Percentiles rank a stretch among this genome's conserved stretches.
phyloP scores from a whole-genome alignment of 768 basidiomycete genomes.

The Butyriboletus loyo region DNA sequence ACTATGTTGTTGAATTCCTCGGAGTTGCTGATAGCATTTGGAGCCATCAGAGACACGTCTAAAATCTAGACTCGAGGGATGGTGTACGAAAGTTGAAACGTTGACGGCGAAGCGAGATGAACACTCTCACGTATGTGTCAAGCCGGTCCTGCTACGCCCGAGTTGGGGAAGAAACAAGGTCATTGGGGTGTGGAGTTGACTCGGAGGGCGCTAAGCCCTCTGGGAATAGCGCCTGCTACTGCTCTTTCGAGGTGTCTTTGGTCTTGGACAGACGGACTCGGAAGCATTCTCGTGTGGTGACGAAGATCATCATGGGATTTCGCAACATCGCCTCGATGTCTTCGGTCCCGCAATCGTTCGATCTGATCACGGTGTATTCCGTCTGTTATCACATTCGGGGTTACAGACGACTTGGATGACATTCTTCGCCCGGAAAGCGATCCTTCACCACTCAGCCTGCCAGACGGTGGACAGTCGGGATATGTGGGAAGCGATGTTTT shows the following conservation, averaged over 20 bases:
- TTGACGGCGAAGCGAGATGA: neutral
- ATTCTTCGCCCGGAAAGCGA: neutral
- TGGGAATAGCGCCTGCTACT: neutral
- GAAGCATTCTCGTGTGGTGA: neutral
- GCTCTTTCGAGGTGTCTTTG: too few species aligned
- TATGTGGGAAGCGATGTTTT: neutral
- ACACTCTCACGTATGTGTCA: neutral
- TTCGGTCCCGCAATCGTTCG: neutral
- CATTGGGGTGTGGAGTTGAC: neutral
- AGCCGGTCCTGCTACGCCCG: neutral
- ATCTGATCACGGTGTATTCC: neutral
- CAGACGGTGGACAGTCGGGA: neutral
- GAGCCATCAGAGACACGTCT: slow-evolving; percentile 10
- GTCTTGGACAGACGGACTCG: too few species aligned
- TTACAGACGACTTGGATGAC: too few species aligned
- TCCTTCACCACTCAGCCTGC: neutral
- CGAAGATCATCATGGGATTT: neutral
- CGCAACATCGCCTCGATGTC: neutral
- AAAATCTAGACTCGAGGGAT: neutral
- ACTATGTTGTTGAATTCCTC: slow-evolving; percentile 21
- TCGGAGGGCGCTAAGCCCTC: neutral
- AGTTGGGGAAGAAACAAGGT: neutral
- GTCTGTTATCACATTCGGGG: neutral
- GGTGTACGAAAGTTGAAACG: neutral
- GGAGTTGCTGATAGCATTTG: slow-evolving; percentile 14